Evolutionary conservation across 495 filamentous ascomycete genomes (phyloP), one percentile per base, ranked within the genome.

Genomic region (Podospora fimiseda): DNA sequence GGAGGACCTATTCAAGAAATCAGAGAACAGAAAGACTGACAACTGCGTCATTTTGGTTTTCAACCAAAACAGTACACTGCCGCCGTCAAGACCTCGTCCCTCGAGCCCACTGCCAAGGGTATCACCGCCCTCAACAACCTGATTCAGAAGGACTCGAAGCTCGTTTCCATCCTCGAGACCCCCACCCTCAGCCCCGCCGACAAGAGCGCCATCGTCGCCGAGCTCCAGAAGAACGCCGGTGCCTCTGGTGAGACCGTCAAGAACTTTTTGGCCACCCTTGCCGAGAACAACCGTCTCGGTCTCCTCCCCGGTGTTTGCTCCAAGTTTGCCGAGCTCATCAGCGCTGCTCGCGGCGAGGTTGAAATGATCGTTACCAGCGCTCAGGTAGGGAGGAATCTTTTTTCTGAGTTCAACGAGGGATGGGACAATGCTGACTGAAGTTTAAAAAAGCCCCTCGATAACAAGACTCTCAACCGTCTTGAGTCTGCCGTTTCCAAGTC

Each of bases 261-360:
- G 84, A 95, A 95, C 80, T 89, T 97, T 76, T 80, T 98, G 56
- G 67, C 74, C 41, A 86, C 90, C 42, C 77, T 98, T 33, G 90
- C 92, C 48, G 89, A 94, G 73, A 95, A 97, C 83, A 97, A 98
- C 80, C 83, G 93, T 48, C 77, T 98, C 56, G 84, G 86, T 36
- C 73, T 93, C 50, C 77, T 98, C 41, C 79, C 85, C 67, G 81
- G 81, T 59, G 85, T 96, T 55, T 85, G 82, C 70, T 84, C 86
- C 68, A 95, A 97, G 80, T 98, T 96, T 70, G 76, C 61, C 50
- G 78, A 79, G 63, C 76, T 98, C 60, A 94, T 98, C 80, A 80
- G 89, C 62, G 93, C 93, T 46, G 77, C 88, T 59, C 85, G 81
- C 62, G 93, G 92, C 50, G 93, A 97, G 84, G 77, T 98, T 60